Evolutionary conservation across 345 rosid species (phyloP), one percentile per base, ranked within the genome.

Genomic region (Brassica nigra): DNA sequence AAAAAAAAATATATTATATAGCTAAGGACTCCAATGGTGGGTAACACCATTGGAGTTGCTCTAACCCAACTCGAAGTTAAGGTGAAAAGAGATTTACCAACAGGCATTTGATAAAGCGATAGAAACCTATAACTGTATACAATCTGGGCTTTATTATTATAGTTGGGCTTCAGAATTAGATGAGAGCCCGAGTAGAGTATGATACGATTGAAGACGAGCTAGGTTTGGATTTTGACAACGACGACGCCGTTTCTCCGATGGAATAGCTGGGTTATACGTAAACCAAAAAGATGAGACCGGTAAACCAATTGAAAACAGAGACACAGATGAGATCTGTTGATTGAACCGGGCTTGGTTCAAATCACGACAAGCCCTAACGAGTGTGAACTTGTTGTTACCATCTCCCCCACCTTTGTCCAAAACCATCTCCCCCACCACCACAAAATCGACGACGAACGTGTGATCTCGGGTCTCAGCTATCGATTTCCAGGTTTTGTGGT

Each of bases 51-150:
- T 18, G 18, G 18, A 18, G 18, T 18, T 18, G 18, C 18, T 18
- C 18, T 18, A 23, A 23, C 27, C 27, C 27, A 23, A 23, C 27
- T 23, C 27, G 27, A 23, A 23, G 27, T 23, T 23, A 23, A 23
- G 27, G 27, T 23, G 27, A 88, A 90, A 74, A 98, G 88, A 90
- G 87, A 81, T 92, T 33, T 98, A 95, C 70, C 98, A 92, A 89
- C 92, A 91, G 87, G 85, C 99, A 95, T 72, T 98, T 49, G 55
- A n/a, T 14, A 49, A 4, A 49, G 55, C 55, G 55, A 49, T 5
- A 49, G n/a, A 49, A 49, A 49, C 6, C 16, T 4, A 4, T 10
- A n/a, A 49, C 16, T n/a, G 16, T 14, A 12, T 49, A 49, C 55
- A 49, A 49, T 14, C 16, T 49, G 18, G 16, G 55, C 18, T 49